Percentiles rank a stretch among this genome's conserved stretches.
Evolutionary conservation across 805 yeast species (phyloP).

Genomic region (Wickerhamiella shivajii): DNA sequence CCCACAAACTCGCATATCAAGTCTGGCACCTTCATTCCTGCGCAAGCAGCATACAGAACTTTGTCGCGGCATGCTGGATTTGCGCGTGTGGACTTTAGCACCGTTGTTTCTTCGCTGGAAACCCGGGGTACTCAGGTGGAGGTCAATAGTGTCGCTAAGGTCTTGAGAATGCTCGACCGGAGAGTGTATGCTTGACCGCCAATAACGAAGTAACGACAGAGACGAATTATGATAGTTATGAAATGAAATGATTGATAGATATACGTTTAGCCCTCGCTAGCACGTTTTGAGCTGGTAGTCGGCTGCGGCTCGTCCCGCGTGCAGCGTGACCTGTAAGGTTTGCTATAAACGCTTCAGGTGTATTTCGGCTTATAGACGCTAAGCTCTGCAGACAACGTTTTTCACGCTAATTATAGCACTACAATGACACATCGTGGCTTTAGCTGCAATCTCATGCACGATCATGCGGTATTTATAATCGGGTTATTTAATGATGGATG

Average conservation of each 20-base stretch:
- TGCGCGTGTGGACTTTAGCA: conserved; percentile 55
- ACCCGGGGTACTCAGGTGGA: conserved; percentile 84
- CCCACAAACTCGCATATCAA: conserved; percentile 11
- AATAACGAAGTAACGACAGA: conserved; percentile 1
- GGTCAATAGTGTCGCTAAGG: conserved; percentile 79
- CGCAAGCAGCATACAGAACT: conserved; percentile 81
- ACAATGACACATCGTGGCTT: too few species aligned
- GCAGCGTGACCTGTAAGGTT: too few species aligned
- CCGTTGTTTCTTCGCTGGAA: conserved; percentile 57
- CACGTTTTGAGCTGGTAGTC: too few species aligned
- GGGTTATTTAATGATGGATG: too few species aligned
- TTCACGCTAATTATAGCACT: too few species aligned
- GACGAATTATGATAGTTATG: not conserved
- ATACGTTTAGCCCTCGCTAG: too few species aligned
- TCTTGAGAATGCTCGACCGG: conserved; percentile 59
- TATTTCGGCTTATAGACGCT: too few species aligned
- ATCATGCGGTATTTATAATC: too few species aligned
- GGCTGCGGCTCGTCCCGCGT: too few species aligned
- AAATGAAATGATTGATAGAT: not conserved
- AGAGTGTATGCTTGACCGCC: not conserved
- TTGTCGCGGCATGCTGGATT: conserved; percentile 70
- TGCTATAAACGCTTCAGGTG: too few species aligned
- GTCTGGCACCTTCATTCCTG: conserved; percentile 49
- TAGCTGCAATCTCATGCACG: too few species aligned
- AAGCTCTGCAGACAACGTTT: too few species aligned